phyloP scores from a whole-genome alignment of 441 rosid genomes.

The Populus hybrid region DNA sequence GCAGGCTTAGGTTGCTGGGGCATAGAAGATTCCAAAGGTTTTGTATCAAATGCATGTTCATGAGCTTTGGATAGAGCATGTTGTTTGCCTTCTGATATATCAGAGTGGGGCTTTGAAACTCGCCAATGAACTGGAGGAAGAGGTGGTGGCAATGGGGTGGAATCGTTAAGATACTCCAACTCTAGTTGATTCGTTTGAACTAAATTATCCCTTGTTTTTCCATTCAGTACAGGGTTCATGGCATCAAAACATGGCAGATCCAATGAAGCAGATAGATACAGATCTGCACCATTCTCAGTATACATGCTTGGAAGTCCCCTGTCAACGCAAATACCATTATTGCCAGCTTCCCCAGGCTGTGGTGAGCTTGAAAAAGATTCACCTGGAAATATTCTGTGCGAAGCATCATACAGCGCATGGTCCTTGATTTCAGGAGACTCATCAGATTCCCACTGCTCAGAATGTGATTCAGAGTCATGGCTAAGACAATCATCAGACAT shows the following conservation, averaged over 20 bases:
- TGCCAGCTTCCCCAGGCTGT: constrained; percentile 24
- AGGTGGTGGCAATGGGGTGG: constrained; percentile 63
- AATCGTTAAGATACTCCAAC: constrained; percentile 31
- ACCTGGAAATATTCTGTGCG: constrained; percentile 29
- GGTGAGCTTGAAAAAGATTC: constrained; percentile 40
- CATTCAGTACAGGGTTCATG: constrained; percentile 29
- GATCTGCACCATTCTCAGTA: constrained; percentile 38
- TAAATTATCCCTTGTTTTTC: constrained; percentile 20
- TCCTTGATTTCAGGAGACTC: constrained; percentile 47
- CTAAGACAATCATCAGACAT: constrained; percentile 66
- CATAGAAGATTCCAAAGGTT: constrained; percentile 26
- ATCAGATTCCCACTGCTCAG: constrained; percentile 84
- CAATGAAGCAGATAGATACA: constrained; percentile 24
- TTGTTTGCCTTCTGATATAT: constrained; percentile 30
- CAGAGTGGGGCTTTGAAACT: constrained; percentile 38
- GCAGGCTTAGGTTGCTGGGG: constrained; percentile 34
- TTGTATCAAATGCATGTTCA: constrained; percentile 31
- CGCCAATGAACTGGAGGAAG: constrained; percentile 74
- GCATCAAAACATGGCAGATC: constrained; percentile 62
- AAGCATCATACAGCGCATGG: constrained; percentile 43
- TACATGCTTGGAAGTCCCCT: not conserved
- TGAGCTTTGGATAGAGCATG: constrained; percentile 30
- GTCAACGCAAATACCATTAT: not conserved
- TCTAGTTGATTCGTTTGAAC: constrained; percentile 27
- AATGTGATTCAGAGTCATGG: constrained; percentile 57